Evolutionary conservation across 2,329 filamentous ascomycete species (phyloP).

Genomic region (Geosmithia putterillii): DNA sequence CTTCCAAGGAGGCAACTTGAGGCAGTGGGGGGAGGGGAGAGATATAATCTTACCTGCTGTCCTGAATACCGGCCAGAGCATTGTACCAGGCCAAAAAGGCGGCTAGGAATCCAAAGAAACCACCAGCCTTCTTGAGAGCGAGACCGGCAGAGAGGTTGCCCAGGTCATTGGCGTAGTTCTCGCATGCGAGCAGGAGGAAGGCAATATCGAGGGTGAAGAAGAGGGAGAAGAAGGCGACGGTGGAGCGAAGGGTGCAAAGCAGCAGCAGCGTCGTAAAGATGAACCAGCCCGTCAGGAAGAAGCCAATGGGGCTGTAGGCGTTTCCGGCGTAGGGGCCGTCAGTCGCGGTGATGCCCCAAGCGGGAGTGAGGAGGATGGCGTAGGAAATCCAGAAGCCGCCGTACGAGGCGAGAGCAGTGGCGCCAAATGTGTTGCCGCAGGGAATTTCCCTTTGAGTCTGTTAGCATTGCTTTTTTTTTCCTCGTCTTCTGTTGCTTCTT

Average conservation of each 20-base stretch:
- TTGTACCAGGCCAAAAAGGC: conserved; percentile 84
- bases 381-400: conserved; percentile 77
- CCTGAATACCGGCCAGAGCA: conserved; percentile 69
- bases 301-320: conserved; percentile 48
- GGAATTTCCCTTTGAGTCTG: conserved; percentile 58
- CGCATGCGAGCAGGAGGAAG: conserved; percentile 60
- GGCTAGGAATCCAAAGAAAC: conserved; percentile 67
- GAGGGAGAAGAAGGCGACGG: conserved; percentile 63
- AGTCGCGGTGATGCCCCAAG: conserved; percentile 41
- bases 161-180: conserved; percentile 44
- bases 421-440: conserved; percentile 78
- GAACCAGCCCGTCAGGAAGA: conserved; percentile 73
- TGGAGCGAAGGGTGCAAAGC: conserved; percentile 64
- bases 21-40: conserved; percentile 1
- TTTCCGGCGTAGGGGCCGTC: conserved; percentile 33
- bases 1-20: no score
- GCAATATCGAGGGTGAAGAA: conserved; percentile 68
- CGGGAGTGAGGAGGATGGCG: conserved; percentile 57
- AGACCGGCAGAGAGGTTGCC: conserved; percentile 30
- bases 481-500: background rate
- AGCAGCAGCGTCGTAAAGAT: conserved; percentile 71
- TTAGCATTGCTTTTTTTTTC: background rate
- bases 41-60: conserved; percentile 47
- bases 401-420: conserved; percentile 69
- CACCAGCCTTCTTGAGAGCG: conserved; percentile 55